A percentile compares a stretch with the other conserved stretches of the same genome.
Conservation (phyloP, 495 filamentous ascomycete species). For the Rostrohypoxylon terebratum region DNA sequence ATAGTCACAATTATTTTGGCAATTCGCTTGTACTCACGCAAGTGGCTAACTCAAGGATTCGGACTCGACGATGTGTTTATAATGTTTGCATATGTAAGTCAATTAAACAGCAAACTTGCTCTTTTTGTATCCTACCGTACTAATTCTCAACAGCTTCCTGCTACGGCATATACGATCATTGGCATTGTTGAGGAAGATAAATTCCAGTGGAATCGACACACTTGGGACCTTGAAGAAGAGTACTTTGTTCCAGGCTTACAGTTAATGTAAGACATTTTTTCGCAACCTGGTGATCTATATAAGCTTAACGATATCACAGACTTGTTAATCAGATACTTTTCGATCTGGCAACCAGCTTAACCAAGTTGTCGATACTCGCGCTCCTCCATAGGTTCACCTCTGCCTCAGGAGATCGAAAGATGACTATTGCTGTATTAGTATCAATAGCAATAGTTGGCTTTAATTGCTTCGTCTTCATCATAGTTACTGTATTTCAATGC, state of each 20-base stretch:
- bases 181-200: constrained; percentile 54
- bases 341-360: constrained; percentile 63
- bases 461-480: constrained; percentile 61
- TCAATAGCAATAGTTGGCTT: constrained; percentile 59
- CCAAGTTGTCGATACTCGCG: constrained; percentile 68
- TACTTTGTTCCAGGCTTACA: constrained; percentile 54
- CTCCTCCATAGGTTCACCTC: constrained; percentile 55
- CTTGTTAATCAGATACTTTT: constrained; percentile 66
- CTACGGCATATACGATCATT: constrained; percentile 59
- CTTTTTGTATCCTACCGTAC: constrained; percentile 20
- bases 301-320: constrained; percentile 40
- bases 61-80: constrained; percentile 65
- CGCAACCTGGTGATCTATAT: not conserved
- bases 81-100: constrained; percentile 50
- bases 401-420: constrained; percentile 33
- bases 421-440: constrained; percentile 51
- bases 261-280: constrained; percentile 49
- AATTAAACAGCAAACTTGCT: not conserved
- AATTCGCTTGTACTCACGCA: constrained; percentile 64
- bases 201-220: constrained; percentile 69
- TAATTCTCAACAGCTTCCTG: constrained; percentile 40
- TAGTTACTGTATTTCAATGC: constrained; percentile 68
- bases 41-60: constrained; percentile 55
- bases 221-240: constrained; percentile 62
- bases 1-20: constrained; percentile 58